phyloP scores from a whole-genome alignment of 345 rosid species.

The Salix arbutifolia region DNA sequence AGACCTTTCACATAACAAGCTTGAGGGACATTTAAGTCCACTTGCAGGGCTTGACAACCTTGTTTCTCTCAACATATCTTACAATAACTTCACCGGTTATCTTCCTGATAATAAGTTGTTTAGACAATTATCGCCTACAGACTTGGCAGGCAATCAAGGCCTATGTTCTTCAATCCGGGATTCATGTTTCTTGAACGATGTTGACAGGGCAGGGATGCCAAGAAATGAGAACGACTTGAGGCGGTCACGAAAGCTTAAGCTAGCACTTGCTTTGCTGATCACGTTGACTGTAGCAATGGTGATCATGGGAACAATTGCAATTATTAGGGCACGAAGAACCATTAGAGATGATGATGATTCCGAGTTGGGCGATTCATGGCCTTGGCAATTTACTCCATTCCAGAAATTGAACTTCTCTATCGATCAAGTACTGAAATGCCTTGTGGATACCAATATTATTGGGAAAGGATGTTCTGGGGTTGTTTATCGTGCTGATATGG shows the following conservation, averaged over 20 bases:
- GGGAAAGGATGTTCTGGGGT: conserved; percentile 93
- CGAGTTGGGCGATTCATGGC: conserved; percentile 79
- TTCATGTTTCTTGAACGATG: conserved; percentile 54
- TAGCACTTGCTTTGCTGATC: conserved; percentile 69
- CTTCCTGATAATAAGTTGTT: conserved; percentile 88
- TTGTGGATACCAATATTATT: conserved; percentile 75
- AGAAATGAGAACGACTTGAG: conserved; percentile 19
- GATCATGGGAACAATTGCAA: conserved; percentile 65
- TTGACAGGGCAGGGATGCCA: conserved; percentile 30
- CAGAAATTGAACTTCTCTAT: conserved; percentile 88
- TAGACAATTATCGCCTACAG: conserved; percentile 50
- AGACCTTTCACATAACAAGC: conserved; percentile 80
- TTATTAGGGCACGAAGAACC: conserved; percentile 50
- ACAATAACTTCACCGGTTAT: conserved; percentile 76
- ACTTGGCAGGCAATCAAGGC: conserved; percentile 57
- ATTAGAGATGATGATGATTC: conserved; percentile 55
- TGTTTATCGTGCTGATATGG: conserved; percentile 89
- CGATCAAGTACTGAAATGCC: conserved; percentile 72
- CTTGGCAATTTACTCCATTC: conserved; percentile 95
- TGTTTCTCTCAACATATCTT: conserved; percentile 72
- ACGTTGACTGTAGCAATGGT: conserved; percentile 62
- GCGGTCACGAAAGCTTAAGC: conserved; percentile 54
- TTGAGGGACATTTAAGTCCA: conserved; percentile 55
- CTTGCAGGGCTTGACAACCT: conserved; percentile 68
- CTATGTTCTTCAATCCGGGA: conserved; percentile 59